Evolutionary conservation across 139 green algal species (phyloP), one percentile per base, ranked within the genome.

Genomic region (Coccomyxa sp.): DNA sequence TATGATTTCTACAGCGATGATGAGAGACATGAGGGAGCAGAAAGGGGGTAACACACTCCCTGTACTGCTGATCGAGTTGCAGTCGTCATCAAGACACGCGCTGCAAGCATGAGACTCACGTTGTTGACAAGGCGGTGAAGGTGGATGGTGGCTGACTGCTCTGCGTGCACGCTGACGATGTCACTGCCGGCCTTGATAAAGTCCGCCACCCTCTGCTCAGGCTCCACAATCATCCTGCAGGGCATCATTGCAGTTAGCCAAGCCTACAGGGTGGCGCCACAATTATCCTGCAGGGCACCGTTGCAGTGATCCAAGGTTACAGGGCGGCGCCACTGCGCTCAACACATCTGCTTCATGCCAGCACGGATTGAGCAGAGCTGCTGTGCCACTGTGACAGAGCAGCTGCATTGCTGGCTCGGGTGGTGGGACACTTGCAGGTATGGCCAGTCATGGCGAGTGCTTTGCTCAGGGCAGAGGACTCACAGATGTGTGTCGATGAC

Each of bases 191-290:
- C 96, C 90, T 99, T 98, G 80, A 89, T 90, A 76, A 95, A 95
- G 86, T 95, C 91, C 36, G 91, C 83, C 12, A 99, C 89, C 58
- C 96, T 91, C 79, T 91, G 89, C 91, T 99, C 96, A 22, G 96
- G 96, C 93, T 99, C 95, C 71, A 98, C 95, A 88, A 99, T 99
- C 96, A 98, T 98, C 82, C 80, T 92, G 85, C 58, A 76, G 27
- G 24, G 58, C 50, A 70, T 3, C n/a, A 76, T n/a, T n/a, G n/a
- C n/a, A n/a, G n/a, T n/a, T n/a, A n/a, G n/a, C n/a, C n/a, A n/a
- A n/a, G n/a, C n/a, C n/a, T n/a, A n/a, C n/a, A n/a, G n/a, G 74
- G 10, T 8, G 96, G 96, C 93, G 99, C 95, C 71, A 98, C 95
- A 88, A 99, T 99, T 95, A 98, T 98, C 82, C 80, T 92, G 85